Percentiles rank a stretch among this genome's conserved stretches.
These are phyloP conservation scores for Nigrograna mackinnonii DNA, from an alignment of 2,329 filamentous ascomycete species.

Conservation along the genomic window DNA sequence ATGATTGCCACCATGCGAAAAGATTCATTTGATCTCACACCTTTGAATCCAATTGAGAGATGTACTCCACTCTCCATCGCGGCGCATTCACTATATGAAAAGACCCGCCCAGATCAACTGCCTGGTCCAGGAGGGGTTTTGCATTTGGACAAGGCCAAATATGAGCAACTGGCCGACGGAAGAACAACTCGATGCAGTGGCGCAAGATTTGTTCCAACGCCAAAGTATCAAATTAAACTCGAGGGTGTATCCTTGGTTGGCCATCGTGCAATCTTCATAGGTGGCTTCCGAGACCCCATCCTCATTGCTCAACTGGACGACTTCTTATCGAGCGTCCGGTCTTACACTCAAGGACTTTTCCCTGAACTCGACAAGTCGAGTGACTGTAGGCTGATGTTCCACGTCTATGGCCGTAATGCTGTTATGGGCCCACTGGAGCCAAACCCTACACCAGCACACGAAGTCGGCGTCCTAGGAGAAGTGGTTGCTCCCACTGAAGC, in stretches of 20 bases:
- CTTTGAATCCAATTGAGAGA: constrained; percentile 37
- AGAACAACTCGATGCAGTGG: neutral
- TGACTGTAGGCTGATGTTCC: constrained; percentile 1
- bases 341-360: constrained; percentile 3
- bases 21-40: constrained; percentile 51
- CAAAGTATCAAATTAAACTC: constrained; percentile 19
- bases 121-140: constrained; percentile 46
- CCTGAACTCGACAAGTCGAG: constrained; percentile 2
- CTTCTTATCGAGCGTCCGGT: constrained; percentile 11
- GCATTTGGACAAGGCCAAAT: neutral
- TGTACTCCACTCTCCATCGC: constrained; percentile 55
- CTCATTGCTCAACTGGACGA: constrained; percentile 17
- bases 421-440: neutral
- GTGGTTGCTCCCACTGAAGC: neutral
- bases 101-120: constrained; percentile 53
- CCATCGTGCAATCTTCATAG: constrained; percentile 14
- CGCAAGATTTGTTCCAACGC: neutral
- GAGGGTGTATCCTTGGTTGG: constrained; percentile 12
- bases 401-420: neutral
- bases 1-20: constrained; percentile 46
- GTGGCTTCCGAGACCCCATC: constrained; percentile 16
- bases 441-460: neutral
- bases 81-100: constrained; percentile 58
- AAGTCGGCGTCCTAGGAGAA: constrained; percentile 1
- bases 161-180: constrained; percentile 2